These are phyloP conservation scores for Bryum argenteum DNA, from an alignment of 225 moss, liverwort and hornwort species.

Conservation along the genomic window DNA sequence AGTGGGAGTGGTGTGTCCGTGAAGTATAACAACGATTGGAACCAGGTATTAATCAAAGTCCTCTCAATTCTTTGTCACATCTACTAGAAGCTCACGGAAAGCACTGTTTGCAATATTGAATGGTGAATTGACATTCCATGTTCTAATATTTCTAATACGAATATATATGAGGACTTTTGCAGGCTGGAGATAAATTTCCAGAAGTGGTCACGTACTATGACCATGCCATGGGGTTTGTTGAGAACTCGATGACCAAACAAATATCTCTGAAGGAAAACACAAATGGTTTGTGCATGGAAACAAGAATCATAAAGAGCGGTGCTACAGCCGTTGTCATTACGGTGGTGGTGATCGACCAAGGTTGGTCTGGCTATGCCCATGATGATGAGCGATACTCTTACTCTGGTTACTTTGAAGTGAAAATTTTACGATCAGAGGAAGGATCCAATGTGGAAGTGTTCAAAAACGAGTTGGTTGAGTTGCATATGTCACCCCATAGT, in stretches of 20 bases:
- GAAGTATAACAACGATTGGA: too few relatives aligned
- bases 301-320: too few relatives aligned
- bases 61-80: too few relatives aligned
- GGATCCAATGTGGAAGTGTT: slow-evolving; percentile 15
- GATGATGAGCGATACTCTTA: slow-evolving; percentile 16
- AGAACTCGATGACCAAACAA: slow-evolving; percentile 26
- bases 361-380: slow-evolving; percentile 13
- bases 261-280: background rate
- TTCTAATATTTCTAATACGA: background rate
- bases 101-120: too few relatives aligned
- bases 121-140: background rate
- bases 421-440: slow-evolving; percentile 13
- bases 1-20: slow-evolving; percentile 32
- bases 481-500: slow-evolving; percentile 27
- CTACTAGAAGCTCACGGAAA: background rate
- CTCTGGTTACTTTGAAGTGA: slow-evolving; percentile 34
- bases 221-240: slow-evolving; percentile 26
- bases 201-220: slow-evolving; percentile 41
- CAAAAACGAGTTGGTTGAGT: background rate
- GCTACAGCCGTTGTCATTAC: slow-evolving; percentile 32
- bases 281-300: slow-evolving; percentile 35
- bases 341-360: slow-evolving; percentile 45
- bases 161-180: background rate
- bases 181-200: slow-evolving; percentile 27
- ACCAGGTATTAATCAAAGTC: too few relatives aligned